Base-by-base conservation (phyloP, 331 rosid species). In the Rosa hybrid region DNA sequence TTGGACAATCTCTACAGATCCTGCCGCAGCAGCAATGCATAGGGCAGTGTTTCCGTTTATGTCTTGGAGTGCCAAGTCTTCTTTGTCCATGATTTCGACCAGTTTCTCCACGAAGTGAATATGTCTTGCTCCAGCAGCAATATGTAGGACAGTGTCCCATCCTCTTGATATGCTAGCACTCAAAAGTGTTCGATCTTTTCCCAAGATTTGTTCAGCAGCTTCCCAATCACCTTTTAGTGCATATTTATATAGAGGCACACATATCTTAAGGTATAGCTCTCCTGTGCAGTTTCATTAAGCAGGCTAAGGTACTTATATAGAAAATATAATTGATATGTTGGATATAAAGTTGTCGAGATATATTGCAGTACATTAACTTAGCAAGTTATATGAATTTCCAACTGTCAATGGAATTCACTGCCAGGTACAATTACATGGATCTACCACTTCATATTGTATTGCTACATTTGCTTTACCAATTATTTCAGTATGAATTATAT, bases 221-320 rank as follows among this genome's bases (percentile, higher is more conserved):
- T 68, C 78, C 90, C 92, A 89, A 4, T 88, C 81, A 4, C 88
- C 88, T 68, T 20, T 76, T 23, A 80, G 27, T 13, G 90, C 86
- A 75, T 70, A 41, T 53, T 89, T 84, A 2, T 84, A 53, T 6
- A 89, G 86, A 2, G 84, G 80, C 21, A 86, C 78, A 41, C 87
- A 76, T 50, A 16, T 51, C 7, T 53, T 2, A 0, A 59, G 67
- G 74, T 79, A 87, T 9, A 27, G 54, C 1, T 42, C 81, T 85
- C 46, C 81, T 76, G 62, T 18, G 60, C 12, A 21, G 13, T 25
- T 25, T 62, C 5, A 25, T 25, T 23, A 25, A 23, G 41, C 20
- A 23, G 41, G 6, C 39, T 25, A 1, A 25, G 41, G 0, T 12
- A 11, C 39, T 11, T 12, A 14, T 11, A 62, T 11, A n/a, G n/a